Evolutionary conservation across 2,329 filamentous ascomycete species (phyloP).

Genomic region (Didymella keratinophila): DNA sequence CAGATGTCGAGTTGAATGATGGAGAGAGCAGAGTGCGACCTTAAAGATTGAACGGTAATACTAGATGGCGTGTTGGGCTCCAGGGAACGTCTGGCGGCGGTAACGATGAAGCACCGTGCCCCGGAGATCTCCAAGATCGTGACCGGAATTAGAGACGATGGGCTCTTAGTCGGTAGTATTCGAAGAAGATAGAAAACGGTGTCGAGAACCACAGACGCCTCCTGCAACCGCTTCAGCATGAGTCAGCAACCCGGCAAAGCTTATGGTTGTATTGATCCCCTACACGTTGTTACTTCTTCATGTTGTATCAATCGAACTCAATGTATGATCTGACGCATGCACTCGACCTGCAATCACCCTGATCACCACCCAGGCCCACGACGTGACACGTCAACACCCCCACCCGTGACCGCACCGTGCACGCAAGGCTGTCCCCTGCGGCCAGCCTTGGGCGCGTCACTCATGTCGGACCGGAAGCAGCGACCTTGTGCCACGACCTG

Average conservation of each 20-base stretch:
- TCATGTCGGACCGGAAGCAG: slow-evolving; percentile 4
- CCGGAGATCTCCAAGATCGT: neutral
- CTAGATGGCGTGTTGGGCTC: neutral
- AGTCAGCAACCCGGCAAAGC: neutral
- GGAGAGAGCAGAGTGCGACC: no score
- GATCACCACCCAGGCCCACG: neutral
- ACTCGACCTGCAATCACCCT: slow-evolving; percentile 1
- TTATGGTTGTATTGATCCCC: neutral
- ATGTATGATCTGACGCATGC: neutral
- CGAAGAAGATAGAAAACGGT: neutral
- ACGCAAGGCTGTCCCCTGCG: slow-evolving; percentile 12
- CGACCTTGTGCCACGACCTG: slow-evolving; percentile 3
- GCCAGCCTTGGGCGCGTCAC: neutral
- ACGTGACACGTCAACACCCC: neutral
- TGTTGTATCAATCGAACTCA: neutral
- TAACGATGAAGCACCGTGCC: neutral
- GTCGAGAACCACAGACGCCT: neutral
- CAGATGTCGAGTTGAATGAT: neutral
- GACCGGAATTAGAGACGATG: neutral
- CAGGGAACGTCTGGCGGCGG: neutral
- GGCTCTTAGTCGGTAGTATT: neutral
- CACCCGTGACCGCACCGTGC: neutral
- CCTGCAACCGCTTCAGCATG: neutral
- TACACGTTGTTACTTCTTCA: neutral
- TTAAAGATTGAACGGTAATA: no score